Conservation (phyloP, 495 filamentous ascomycete genomes). For the Xylaria bambusicola region DNA sequence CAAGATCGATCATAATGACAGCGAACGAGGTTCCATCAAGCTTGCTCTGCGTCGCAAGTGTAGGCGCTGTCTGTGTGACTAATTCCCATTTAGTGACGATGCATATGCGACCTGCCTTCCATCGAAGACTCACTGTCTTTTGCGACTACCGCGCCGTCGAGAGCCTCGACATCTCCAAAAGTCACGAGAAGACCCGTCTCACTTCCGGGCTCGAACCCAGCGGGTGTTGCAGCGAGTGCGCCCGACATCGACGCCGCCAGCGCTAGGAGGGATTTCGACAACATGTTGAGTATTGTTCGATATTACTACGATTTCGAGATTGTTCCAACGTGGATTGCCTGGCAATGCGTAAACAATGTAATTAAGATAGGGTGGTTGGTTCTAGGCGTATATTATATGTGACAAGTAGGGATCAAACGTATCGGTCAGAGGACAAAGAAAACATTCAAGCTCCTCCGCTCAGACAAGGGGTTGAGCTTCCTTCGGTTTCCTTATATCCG, state of each 20-base stretch:
- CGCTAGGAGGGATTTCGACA: slow-evolving; percentile 29
- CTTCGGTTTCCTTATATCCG: neutral
- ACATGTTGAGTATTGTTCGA: slow-evolving; percentile 38
- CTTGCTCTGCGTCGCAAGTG: slow-evolving; percentile 36
- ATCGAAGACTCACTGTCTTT: slow-evolving; percentile 29
- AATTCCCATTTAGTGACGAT: slow-evolving; percentile 6
- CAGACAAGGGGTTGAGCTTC: neutral
- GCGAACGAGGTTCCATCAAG: slow-evolving; percentile 34
- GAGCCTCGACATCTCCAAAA: slow-evolving; percentile 31
- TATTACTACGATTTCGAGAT: slow-evolving; percentile 7
- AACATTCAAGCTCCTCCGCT: neutral
- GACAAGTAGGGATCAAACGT: neutral
- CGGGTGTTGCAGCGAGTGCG: slow-evolving; percentile 37
- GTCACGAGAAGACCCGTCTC: slow-evolving; percentile 38
- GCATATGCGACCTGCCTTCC: neutral
- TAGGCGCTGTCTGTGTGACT: slow-evolving; percentile 30
- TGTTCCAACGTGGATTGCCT: slow-evolving; percentile 21
- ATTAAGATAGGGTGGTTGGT: neutral
- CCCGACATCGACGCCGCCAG: slow-evolving; percentile 33
- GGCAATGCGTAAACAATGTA: slow-evolving; percentile 24
- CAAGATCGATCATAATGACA: slow-evolving; percentile 46
- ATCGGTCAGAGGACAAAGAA: slow-evolving; percentile 7
- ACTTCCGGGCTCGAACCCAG: slow-evolving; percentile 37
- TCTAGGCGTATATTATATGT: too few relatives aligned
- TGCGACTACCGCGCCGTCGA: slow-evolving; percentile 37